phyloP scores from a whole-genome alignment of 106 monocot species.

The Alisma plantagoaquatica region DNA sequence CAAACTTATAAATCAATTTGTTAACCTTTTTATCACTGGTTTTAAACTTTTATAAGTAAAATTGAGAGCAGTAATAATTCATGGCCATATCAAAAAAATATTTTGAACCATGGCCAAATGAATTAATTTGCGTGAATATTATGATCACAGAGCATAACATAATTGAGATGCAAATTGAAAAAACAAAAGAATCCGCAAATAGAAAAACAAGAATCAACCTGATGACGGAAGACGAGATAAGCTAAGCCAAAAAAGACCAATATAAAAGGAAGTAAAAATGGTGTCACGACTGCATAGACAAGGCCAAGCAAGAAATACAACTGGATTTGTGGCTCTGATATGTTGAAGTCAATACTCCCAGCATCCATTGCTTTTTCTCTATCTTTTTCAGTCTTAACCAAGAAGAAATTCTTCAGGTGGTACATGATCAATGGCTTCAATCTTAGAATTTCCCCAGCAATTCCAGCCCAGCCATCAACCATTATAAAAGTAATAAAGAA shows the following conservation, averaged over 20 bases:
- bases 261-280: slow-evolving; percentile 69
- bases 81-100: background rate
- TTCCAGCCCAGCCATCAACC: slow-evolving; percentile 84
- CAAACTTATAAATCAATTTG: too few relatives aligned
- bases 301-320: slow-evolving; percentile 80
- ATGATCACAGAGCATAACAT: background rate
- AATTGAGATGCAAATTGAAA: background rate
- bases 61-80: background rate
- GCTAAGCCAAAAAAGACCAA: slow-evolving; percentile 57
- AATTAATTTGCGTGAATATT: background rate
- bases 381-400: slow-evolving; percentile 80
- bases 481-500: slow-evolving; percentile 81
- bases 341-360: slow-evolving; percentile 54
- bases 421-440: slow-evolving; percentile 57
- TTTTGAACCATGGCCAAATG: background rate
- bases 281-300: slow-evolving; percentile 65
- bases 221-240: slow-evolving; percentile 65
- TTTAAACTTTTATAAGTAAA: background rate
- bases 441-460: slow-evolving; percentile 63
- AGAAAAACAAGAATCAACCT: slow-evolving; percentile 31
- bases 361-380: slow-evolving; percentile 78
- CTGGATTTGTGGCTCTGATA: slow-evolving; percentile 57
- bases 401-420: slow-evolving; percentile 66
- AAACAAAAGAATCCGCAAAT: background rate
- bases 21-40: too few relatives aligned